Percentiles rank a stretch among this genome's conserved stretches.
Evolutionary conservation across 306 rosid species (phyloP).

Genomic region (Corylus americana): DNA sequence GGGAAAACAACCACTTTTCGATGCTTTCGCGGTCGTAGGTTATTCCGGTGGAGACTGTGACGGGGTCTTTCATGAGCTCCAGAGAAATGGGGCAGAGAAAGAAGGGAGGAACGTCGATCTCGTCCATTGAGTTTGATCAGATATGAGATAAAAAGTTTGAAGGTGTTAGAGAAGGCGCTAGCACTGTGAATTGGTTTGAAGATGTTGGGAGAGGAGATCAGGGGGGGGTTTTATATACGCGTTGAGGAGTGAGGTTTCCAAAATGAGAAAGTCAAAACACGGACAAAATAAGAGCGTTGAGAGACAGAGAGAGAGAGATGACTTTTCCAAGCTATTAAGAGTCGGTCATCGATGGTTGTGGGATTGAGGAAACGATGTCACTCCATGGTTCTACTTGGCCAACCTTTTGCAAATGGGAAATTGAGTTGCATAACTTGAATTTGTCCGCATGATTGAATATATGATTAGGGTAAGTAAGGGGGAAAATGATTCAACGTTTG

Average conservation of each 20-base stretch:
- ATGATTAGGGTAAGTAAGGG: neutral
- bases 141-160: neutral
- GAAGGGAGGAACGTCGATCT: conserved; percentile 70
- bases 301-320: too few species aligned
- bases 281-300: neutral
- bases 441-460: neutral
- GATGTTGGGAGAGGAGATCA: conserved; percentile 1
- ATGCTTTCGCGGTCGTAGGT: conserved; percentile 82
- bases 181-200: conserved; percentile 33
- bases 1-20: conserved; percentile 76
- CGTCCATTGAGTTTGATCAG: conserved; percentile 36
- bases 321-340: too few species aligned
- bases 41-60: conserved; percentile 67
- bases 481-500: too few species aligned
- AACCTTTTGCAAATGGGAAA: neutral
- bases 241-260: conserved; percentile 26
- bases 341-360: neutral
- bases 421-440: neutral
- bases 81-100: conserved; percentile 82
- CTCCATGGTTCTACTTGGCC: conserved; percentile 22
- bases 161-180: neutral
- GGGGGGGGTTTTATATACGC: conserved; percentile 24
- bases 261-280: conserved; percentile 31
- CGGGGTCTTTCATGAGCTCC: conserved; percentile 87
- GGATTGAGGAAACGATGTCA: neutral